Evolutionary conservation across 2,329 filamentous ascomycete species (phyloP).

Genomic region (Delphinella strobiligena): DNA sequence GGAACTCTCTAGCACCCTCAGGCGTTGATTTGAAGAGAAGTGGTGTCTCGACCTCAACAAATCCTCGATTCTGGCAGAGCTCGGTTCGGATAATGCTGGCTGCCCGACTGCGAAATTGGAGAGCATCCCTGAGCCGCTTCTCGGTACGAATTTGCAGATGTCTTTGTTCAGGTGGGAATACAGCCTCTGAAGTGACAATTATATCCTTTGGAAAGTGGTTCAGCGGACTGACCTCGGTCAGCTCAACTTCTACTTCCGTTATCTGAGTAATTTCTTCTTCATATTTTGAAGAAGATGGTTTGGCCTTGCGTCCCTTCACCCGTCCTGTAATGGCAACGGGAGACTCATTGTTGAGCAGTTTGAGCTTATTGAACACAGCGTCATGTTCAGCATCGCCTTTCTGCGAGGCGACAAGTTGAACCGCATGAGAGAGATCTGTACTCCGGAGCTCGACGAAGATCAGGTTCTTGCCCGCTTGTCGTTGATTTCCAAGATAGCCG

Average conservation of each 20-base stretch:
- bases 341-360: constrained; percentile 35
- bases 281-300: constrained; percentile 9
- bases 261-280: constrained; percentile 21
- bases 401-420: constrained; percentile 21
- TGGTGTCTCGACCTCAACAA: constrained; percentile 80
- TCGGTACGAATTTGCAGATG: constrained; percentile 80
- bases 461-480: constrained; percentile 55
- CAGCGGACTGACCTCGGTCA: constrained; percentile 52
- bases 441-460: constrained; percentile 53
- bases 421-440: constrained; percentile 24
- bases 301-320: constrained; percentile 29
- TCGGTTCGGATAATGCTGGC: constrained; percentile 41
- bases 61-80: constrained; percentile 43
- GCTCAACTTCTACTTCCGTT: constrained; percentile 44
- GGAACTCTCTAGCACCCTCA: constrained; percentile 86
- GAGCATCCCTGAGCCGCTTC: constrained; percentile 49
- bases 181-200: constrained; percentile 60
- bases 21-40: constrained; percentile 95
- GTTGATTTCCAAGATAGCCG: constrained; percentile 61
- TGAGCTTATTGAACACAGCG: constrained; percentile 22
- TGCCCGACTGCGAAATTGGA: constrained; percentile 57
- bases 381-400: constrained; percentile 6
- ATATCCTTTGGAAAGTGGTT: constrained; percentile 66
- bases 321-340: constrained; percentile 43
- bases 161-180: constrained; percentile 62